phyloP scores from a whole-genome alignment of 768 basidiomycete species.

The Macrocybe gigantea region DNA sequence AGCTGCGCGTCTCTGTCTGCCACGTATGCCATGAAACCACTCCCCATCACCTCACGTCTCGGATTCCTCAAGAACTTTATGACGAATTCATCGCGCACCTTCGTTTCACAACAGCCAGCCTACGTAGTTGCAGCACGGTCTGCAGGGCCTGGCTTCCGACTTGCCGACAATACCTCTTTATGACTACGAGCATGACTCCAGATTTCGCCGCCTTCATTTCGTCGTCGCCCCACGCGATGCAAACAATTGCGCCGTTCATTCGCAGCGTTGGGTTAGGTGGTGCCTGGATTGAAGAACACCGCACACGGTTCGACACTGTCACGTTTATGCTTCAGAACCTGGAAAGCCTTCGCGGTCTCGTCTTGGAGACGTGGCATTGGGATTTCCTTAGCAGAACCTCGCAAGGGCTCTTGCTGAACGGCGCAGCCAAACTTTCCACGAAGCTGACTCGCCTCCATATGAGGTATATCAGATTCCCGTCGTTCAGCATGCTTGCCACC shows the following conservation, averaged over 20 bases:
- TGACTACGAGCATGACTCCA: conserved; percentile 20
- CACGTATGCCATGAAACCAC: conserved; percentile 2
- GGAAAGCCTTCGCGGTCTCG: conserved; percentile 12
- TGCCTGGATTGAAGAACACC: conserved; percentile 15
- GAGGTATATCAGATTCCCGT: conserved; percentile 21
- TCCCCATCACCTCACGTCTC: conserved; percentile 17
- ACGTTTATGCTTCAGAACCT: conserved; percentile 14
- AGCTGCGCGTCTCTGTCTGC: too few relatives aligned
- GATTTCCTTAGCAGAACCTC: conserved; percentile 26
- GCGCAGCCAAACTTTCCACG: conserved; percentile 36
- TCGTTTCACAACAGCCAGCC: conserved; percentile 15
- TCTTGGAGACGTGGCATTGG: conserved; percentile 21
- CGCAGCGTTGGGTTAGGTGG: conserved; percentile 23
- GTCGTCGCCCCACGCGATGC: conserved; percentile 19
- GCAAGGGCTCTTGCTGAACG: conserved; percentile 24
- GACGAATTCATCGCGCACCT: conserved; percentile 24
- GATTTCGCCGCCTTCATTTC: conserved; percentile 18
- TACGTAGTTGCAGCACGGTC: conserved; percentile 25
- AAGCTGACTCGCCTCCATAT: conserved; percentile 45
- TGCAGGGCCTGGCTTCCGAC: conserved; percentile 25
- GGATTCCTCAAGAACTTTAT: conserved; percentile 25
- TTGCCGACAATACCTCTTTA: conserved; percentile 28
- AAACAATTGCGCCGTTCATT: conserved; percentile 21
- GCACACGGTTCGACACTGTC: conserved; percentile 10
- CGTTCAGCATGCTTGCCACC: conserved; percentile 46